phyloP scores from a whole-genome alignment of 2,329 filamentous ascomycete species.

The Ascochyta lentis region DNA sequence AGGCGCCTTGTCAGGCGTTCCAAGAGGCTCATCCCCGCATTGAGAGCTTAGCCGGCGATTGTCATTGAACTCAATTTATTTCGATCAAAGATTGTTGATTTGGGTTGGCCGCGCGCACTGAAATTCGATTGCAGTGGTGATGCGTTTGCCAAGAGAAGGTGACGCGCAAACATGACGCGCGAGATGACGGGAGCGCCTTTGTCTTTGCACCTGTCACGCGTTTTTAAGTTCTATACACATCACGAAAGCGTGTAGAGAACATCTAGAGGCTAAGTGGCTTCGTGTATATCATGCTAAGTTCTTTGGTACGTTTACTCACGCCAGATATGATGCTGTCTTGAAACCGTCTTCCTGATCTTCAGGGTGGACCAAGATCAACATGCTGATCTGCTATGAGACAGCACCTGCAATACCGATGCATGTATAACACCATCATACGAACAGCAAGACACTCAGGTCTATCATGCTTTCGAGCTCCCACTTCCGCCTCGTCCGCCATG shows the following conservation, averaged over 20 bases:
- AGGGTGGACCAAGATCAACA: neutral
- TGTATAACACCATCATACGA: neutral
- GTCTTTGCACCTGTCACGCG: too few species aligned
- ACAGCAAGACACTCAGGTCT: neutral
- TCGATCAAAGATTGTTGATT: neutral
- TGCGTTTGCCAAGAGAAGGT: neutral
- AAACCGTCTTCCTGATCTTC: neutral
- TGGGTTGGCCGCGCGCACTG: neutral
- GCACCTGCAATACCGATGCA: neutral
- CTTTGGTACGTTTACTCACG: neutral
- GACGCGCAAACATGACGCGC: neutral
- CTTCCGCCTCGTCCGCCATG: neutral
- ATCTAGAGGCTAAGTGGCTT: too few species aligned
- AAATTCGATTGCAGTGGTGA: neutral
- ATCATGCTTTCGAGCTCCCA: neutral
- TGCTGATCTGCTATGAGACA: neutral
- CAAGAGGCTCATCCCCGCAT: neutral
- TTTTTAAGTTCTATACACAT: too few species aligned
- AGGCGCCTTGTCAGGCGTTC: constrained; percentile 10
- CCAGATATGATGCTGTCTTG: neutral
- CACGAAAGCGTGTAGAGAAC: too few species aligned
- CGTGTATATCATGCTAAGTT: too few species aligned
- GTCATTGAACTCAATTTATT: neutral
- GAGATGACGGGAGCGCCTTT: too few species aligned
- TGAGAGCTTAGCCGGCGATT: neutral